phyloP scores from a whole-genome alignment of 176 grass and related monocot genomes.

The Aegilops speltoides region DNA sequence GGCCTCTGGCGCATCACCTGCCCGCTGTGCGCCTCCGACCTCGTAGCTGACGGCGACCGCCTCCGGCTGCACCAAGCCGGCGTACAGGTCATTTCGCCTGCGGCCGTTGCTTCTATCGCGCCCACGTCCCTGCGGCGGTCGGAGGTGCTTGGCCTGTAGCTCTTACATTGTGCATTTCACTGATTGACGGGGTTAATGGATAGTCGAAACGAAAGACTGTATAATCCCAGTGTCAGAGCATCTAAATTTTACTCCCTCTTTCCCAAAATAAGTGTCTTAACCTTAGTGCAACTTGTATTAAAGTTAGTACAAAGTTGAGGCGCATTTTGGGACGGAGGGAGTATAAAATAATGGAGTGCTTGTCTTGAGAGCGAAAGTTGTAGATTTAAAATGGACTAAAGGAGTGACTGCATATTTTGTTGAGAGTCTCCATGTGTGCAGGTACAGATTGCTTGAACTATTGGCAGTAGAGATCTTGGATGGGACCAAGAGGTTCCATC shows the following conservation, averaged over 20 bases:
- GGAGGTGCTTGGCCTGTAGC: neutral
- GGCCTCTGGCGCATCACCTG: constrained; percentile 59
- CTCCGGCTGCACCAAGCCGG: neutral
- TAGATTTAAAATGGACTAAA: neutral
- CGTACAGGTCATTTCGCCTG: constrained; percentile 17
- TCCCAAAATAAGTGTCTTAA: too few relatives aligned
- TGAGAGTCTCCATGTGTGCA: neutral
- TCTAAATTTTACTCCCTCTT: neutral
- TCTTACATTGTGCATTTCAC: neutral
- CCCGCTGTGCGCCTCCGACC: constrained; percentile 66
- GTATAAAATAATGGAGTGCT: neutral
- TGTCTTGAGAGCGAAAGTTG: too few relatives aligned
- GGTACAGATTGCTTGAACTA: neutral
- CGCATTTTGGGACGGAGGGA: too few relatives aligned
- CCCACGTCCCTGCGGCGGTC: neutral
- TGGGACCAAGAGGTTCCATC: neutral
- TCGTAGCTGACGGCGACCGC: constrained; percentile 42
- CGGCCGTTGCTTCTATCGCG: neutral
- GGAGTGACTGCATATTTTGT: neutral
- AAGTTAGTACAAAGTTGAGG: too few relatives aligned
- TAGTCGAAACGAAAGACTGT: neutral
- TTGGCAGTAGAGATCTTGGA: neutral
- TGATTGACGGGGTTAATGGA: neutral
- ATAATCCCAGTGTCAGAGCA: neutral
- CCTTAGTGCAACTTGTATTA: too few relatives aligned